phyloP scores from a whole-genome alignment of 306 rosid genomes.

The Dryas drummondii region DNA sequence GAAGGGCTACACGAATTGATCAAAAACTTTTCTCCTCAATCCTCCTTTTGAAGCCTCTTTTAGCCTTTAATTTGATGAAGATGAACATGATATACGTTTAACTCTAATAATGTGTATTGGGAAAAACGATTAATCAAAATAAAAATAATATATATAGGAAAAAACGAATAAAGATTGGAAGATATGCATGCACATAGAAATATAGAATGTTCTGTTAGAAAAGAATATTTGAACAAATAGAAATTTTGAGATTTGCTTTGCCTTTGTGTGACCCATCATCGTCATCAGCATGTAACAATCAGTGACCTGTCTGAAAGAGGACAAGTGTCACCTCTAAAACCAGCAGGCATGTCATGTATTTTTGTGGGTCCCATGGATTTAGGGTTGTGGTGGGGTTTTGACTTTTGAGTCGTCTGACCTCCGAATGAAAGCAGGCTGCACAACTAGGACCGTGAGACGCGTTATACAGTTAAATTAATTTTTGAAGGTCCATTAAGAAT shows the following conservation, averaged over 20 bases:
- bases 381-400: constrained; percentile 29
- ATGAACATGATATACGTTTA: no score
- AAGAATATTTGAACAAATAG: not conserved
- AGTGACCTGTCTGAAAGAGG: constrained; percentile 26
- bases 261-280: constrained; percentile 15
- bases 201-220: constrained; percentile 5
- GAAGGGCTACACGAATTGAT: no score
- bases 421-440: constrained; percentile 30
- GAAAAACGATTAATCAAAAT: no score
- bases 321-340: constrained; percentile 39
- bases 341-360: constrained; percentile 13
- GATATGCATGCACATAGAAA: constrained; percentile 6
- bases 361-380: constrained; percentile 24
- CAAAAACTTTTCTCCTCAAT: no score
- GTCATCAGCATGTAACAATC: constrained; percentile 25
- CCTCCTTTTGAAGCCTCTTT: no score
- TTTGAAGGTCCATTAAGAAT: not conserved
- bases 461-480: not conserved
- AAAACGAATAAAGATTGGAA: not conserved
- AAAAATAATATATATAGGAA: not conserved
- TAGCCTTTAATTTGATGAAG: no score
- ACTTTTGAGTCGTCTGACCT: constrained; percentile 11
- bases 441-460: constrained; percentile 32
- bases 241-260: not conserved
- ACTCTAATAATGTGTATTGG: no score